Base-by-base conservation (phyloP, 805 yeast species). In the Lipomyces yamanashiensis region DNA sequence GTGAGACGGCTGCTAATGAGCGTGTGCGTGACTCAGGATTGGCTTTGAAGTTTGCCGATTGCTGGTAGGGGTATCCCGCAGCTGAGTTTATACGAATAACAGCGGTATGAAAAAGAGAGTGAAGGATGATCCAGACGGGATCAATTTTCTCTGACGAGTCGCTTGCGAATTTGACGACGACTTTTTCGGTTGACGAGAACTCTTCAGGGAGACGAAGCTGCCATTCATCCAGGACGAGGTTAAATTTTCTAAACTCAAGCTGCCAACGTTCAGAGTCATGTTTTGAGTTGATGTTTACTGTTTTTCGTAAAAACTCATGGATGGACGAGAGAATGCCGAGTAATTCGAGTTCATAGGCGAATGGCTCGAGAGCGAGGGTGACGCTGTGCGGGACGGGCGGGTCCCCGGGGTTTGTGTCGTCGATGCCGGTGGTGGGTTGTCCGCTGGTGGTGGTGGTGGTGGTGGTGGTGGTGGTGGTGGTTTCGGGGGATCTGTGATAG, bases 201-300 rank as follows among this genome's bases (percentile, higher is more conserved):
- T 62, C 59, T 1, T 34, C 55, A 7, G 72, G 70, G 19, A 71
- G 59, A 15, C 60, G 37, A 12, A 63, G 62, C 21, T 55, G 54
- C 72, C 74, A 71, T 28, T 68, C 70, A 23, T 68, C 71, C 9
- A 71, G 54, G 59, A 62, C 57, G 15, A 68, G 58, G 37, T 61
- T 65, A 33, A 70, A 61, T 47, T 65, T 67, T 10, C 73, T 62
- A 49, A 54, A 70, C 39, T 58, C 60, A 48, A 71, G 62, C 50
- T 71, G 72, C 74, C 74, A 71, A 7, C 60, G 61, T 43, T 69
- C 69, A 12, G 69, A 71, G 37, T 71, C 74, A 28, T 60, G 43
- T 21, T 66, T 45, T 12, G 71, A 68, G 43, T 64, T 39, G 15
- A 71, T 70, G 52, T 70, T 67, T 41, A 71, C 59, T 10, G 73